Base-by-base conservation (phyloP, 495 filamentous ascomycete genomes). In the Penicillium atrosanguineum region DNA sequence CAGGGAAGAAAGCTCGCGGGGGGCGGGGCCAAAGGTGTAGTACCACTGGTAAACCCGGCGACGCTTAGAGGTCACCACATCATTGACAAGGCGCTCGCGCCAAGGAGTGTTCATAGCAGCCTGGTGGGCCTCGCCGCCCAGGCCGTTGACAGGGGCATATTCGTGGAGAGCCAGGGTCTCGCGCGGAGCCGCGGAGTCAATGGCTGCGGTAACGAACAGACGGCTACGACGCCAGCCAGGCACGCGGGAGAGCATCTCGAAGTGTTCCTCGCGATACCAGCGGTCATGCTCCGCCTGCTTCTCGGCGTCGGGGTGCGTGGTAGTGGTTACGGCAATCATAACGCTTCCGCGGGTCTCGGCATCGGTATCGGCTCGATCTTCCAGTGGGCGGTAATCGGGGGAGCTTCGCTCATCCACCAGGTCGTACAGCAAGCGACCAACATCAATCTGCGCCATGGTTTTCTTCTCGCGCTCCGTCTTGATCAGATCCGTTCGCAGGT, bases 201-300 rank as follows among this genome's bases (percentile, higher is more conserved):
- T 74, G 53, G 70, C 77, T 26, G 72, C 81, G 1, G 84, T 87
- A 29, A 79, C 74, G 62, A 86, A 87, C 26, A 83, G 67, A 20
- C 88, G 77, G 34, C 82, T 86, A 39, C 88, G 79, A 45, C 86
- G 71, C 89, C 88, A 94, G 7, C 89, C 89, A 1, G 87, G 83
- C 6, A 91, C 78, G 57, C 85, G 85, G 29, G 82, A 75, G 50
- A 94, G 65, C 79, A 89, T 81, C 16, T 79, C 75, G 43, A 87
- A 74, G 62, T 92, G 87, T 64, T 90, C 87, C 61, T 89, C 82
- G 31, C 72, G 68, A 63, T 87, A 89, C 88, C 88, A 91, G 58
- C 74, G 79, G 26, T 73, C 68, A 55, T 85, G 73, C 14, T 85
- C 80, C 8, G 79, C 75, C 56, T 84, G 76, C 18, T 79, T 79